Evolutionary conservation across 2,329 filamentous ascomycete genomes (phyloP).

Genomic region (Penicillium sp.): DNA sequence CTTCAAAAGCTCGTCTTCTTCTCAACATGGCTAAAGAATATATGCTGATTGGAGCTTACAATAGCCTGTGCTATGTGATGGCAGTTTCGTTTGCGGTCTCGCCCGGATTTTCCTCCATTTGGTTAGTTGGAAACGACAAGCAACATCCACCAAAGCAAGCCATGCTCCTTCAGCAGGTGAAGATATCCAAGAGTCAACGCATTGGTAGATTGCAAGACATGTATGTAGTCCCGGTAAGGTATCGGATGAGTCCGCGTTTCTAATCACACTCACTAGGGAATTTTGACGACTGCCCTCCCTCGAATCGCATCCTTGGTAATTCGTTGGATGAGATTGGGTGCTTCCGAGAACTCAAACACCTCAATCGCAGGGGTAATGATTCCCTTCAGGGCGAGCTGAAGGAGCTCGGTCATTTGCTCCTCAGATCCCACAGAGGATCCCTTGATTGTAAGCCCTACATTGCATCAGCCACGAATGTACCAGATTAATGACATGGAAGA

Average conservation of each 20-base stretch:
- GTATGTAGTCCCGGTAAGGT: neutral
- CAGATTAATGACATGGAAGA: neutral
- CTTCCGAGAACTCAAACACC: conserved; percentile 21
- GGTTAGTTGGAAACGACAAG: too few species aligned
- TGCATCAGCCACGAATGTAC: conserved; percentile 1
- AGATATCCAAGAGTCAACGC: neutral
- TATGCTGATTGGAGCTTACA: fast-evolving
- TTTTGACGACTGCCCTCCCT: conserved; percentile 25
- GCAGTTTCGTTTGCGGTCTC: too few species aligned
- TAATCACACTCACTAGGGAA: conserved; percentile 2
- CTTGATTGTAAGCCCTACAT: conserved; percentile 23
- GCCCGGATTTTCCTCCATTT: too few species aligned
- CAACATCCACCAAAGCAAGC: too few species aligned
- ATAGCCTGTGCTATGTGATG: too few species aligned
- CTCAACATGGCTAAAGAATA: neutral
- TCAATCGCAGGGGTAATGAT: conserved; percentile 21
- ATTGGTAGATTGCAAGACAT: neutral
- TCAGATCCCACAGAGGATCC: conserved; percentile 29
- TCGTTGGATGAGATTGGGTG: conserved; percentile 16
- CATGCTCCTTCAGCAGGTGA: too few species aligned
- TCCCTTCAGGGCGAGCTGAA: conserved; percentile 21
- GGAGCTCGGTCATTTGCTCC: conserved; percentile 20
- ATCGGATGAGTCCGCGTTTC: neutral
- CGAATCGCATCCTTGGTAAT: conserved; percentile 21
- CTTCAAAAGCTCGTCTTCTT: neutral